These are phyloP conservation scores for Durotheca rogersii DNA, from an alignment of 495 filamentous ascomycete species.

Conservation along the genomic window DNA sequence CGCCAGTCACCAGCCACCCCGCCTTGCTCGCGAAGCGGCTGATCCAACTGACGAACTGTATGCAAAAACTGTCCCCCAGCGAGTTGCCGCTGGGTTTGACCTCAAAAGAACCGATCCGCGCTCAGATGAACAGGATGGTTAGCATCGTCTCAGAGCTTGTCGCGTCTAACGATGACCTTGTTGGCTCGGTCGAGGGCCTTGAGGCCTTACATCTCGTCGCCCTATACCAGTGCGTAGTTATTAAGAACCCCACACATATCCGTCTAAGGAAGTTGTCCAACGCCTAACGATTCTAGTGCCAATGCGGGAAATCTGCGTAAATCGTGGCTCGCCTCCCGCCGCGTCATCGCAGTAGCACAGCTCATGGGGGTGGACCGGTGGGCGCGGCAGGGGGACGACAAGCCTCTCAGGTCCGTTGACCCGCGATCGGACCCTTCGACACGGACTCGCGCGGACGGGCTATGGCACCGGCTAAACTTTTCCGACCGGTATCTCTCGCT, in stretches of 20 bases:
- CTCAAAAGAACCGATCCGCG: constrained; percentile 33
- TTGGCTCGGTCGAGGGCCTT: constrained; percentile 48
- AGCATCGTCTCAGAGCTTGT: constrained; percentile 42
- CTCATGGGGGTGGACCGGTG: constrained; percentile 47
- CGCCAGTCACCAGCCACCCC: constrained; percentile 44
- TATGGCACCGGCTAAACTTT: constrained; percentile 41
- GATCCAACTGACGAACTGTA: constrained; percentile 49
- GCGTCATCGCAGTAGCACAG: constrained; percentile 45
- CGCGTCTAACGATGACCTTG: constrained; percentile 51
- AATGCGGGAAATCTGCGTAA: constrained; percentile 50
- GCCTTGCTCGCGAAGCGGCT: constrained; percentile 47
- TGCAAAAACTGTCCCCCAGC: constrained; percentile 44
- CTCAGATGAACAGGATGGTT: constrained; percentile 40
- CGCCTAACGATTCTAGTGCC: constrained; percentile 10
- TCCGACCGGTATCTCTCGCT: constrained; percentile 40
- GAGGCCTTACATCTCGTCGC: constrained; percentile 43
- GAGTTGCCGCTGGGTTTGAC: constrained; percentile 30
- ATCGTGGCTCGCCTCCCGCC: constrained; percentile 46
- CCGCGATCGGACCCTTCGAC: constrained; percentile 19
- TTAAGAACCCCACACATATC: too few species aligned
- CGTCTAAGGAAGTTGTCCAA: background rate
- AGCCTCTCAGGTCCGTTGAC: constrained; percentile 37
- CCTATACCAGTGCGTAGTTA: constrained; percentile 41
- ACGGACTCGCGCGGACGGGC: constrained; percentile 19
- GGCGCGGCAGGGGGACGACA: constrained; percentile 13